Evolutionary conservation across 2,329 filamentous ascomycete genomes (phyloP), one percentile per base, ranked within the genome.

Genomic region (Fusarium albidum): DNA sequence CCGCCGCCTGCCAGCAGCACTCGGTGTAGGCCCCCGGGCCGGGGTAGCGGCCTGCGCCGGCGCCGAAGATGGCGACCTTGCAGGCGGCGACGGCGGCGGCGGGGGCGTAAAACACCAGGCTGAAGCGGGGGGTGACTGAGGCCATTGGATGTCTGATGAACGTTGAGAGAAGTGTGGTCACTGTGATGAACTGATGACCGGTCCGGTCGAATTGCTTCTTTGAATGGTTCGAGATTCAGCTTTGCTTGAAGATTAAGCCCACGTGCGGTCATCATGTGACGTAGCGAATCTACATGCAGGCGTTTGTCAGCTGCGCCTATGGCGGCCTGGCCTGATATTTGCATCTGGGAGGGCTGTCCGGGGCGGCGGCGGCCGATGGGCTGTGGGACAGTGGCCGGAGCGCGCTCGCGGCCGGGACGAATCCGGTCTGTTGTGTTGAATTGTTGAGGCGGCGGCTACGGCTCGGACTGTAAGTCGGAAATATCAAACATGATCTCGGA

Each of bases 11-110:
- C 75, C 76, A 86, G 69, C 78, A 79, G 67, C 76, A 80, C 61
- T 86, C 81, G 18, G 79, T 82, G 65, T 85, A 85, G 61, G 77
- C 77, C n/a, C 79, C 79, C 1, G 74, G 64, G 1, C 73, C 73
- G 1, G 80, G 78, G 49, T 80, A 82, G 10, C 77, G 72, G 21
- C 83, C 83, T 3, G 82, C 83, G n/a, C 83, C 82, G 13, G 81
- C 80, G n/a, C 73, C 74, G 67, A 86, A 85, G 61, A 86, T 74
- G 53, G 83, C 83, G 0, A 71, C 51, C 68, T 86, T 86, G 69
- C 80, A 82, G 11, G 73, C 73, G n/a, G 72, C 72, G n/a, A 81
- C 71, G 15, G 71, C 71, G 6, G 73, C 18, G 0, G 71, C 63
- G 0, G 82, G 82, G 1, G 77, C 79, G 70, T 78, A 77, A 65